Conservation (phyloP, 2,329 filamentous ascomycete genomes). For the Escovopsis weberi region DNA sequence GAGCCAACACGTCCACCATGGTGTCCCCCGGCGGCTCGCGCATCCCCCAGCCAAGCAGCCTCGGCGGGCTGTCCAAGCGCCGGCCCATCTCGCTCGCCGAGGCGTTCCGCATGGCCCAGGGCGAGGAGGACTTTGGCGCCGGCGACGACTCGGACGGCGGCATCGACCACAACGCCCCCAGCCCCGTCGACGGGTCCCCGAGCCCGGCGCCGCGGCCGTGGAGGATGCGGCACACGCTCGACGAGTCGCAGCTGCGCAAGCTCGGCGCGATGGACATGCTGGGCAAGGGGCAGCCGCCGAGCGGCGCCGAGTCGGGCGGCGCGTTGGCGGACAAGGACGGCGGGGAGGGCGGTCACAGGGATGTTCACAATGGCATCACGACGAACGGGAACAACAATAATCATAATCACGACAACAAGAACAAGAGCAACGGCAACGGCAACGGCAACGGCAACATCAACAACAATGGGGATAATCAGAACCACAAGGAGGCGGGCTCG, state of each 20-base stretch:
- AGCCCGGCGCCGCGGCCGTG: slow-evolving; percentile 35
- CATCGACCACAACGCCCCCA: slow-evolving; percentile 12
- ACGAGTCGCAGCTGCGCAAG: slow-evolving; percentile 17
- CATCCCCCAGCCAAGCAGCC: slow-evolving; percentile 18
- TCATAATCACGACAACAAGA: neutral
- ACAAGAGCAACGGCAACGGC: neutral
- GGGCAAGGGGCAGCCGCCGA: slow-evolving; percentile 12
- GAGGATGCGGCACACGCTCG: slow-evolving; percentile 19
- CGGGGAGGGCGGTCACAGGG: neutral
- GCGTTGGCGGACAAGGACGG: neutral
- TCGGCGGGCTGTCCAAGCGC: slow-evolving; percentile 12
- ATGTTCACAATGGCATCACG: neutral
- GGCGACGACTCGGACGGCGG: slow-evolving; percentile 10
- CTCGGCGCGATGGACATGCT: slow-evolving; percentile 16
- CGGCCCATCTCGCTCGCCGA: slow-evolving; percentile 27
- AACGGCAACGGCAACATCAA: neutral
- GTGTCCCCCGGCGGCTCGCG: slow-evolving; percentile 18
- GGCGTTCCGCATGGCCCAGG: slow-evolving; percentile 22
- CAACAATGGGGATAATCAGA: neutral
- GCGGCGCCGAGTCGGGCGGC: neutral
- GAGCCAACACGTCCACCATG: slow-evolving; percentile 10
- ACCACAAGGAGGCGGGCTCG: no score
- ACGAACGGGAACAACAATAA: neutral
- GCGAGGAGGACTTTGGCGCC: slow-evolving; percentile 12
- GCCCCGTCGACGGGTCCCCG: slow-evolving; percentile 29